phyloP scores from a whole-genome alignment of 2,329 filamentous ascomycete genomes.

The Epichloe baconii region DNA sequence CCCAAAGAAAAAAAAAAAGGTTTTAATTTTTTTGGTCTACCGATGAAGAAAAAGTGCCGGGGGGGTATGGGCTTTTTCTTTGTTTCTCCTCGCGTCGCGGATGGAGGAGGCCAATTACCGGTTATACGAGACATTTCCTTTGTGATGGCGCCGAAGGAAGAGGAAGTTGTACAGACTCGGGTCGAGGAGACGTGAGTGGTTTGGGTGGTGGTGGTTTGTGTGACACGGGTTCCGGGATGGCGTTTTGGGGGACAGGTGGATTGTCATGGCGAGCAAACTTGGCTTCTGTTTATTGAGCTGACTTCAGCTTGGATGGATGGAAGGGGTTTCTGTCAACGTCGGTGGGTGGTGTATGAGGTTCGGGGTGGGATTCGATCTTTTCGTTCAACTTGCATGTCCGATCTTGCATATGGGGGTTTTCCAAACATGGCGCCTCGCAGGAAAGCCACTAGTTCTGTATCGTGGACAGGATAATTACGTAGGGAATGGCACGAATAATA shows the following conservation, averaged over 20 bases:
- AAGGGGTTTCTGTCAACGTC: too few relatives aligned
- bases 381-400: not conserved
- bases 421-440: not conserved
- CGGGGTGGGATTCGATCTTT: too few relatives aligned
- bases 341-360: too few relatives aligned
- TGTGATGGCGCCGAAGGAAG: not conserved
- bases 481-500: not conserved
- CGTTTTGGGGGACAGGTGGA: not conserved
- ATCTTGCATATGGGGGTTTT: not conserved
- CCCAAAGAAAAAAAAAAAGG: too few relatives aligned
- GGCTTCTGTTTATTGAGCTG: not conserved
- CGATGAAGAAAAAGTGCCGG: too few relatives aligned
- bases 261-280: conserved; percentile 3
- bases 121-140: not conserved
- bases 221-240: not conserved
- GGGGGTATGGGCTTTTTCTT: not conserved
- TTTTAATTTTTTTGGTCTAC: too few relatives aligned
- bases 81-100: not conserved
- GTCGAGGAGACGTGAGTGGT: not conserved
- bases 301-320: too few relatives aligned
- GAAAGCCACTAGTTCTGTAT: too few relatives aligned
- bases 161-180: not conserved
- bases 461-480: too few relatives aligned
- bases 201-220: not conserved
- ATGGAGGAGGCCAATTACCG: not conserved